Base-by-base conservation (phyloP, 345 rosid genomes). In the Citrus hindsii region DNA sequence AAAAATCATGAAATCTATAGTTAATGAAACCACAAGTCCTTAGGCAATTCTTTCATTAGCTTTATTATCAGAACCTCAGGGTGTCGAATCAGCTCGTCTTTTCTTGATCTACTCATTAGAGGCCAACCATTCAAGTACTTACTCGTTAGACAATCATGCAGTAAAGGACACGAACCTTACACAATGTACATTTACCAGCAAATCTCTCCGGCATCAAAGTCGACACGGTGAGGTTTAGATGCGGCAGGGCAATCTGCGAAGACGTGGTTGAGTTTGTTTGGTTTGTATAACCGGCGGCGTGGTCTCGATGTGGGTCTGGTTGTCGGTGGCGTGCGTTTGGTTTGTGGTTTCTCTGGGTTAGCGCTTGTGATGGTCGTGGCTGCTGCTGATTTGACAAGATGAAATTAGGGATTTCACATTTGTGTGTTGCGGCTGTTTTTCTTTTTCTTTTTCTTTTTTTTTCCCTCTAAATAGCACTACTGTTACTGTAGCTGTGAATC, bases 141-240 rank as follows among this genome's bases (percentile, higher is more conserved):
- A 33, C 35, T 33, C 35, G 35, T 88, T 81, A 71, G 79, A 80
- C 86, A 81, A 76, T 24, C 81, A 73, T 55, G 75, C 90, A 70
- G 75, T 91, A 74, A 86, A 60, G 76, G 76, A 93, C 98, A 63
- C 96, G 97, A 9, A 79, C 51, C 24, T 21, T 85, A 18, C 93
- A 90, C 55, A 61, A 86, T 21, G 87, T 92, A 19, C 28, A 83
- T 21, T 85, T 93, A 62, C 98, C 99, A 2, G 86, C 88, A 28
- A 94, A 89, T 60, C 87, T 96, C 81, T 92, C 98, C 0, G 94
- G 94, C 71, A 91, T 92, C 80, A 77, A 81, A 51, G 93, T 87
- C 13, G 86, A 90, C 67, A 83, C 90, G 0, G 93, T 79, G 35
- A 91, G 88, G 85, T 91, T 87, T 77, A 87, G 99, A 72, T 93